Conservation (phyloP, 306 rosid species). For the Styphnolobium japonicum region DNA sequence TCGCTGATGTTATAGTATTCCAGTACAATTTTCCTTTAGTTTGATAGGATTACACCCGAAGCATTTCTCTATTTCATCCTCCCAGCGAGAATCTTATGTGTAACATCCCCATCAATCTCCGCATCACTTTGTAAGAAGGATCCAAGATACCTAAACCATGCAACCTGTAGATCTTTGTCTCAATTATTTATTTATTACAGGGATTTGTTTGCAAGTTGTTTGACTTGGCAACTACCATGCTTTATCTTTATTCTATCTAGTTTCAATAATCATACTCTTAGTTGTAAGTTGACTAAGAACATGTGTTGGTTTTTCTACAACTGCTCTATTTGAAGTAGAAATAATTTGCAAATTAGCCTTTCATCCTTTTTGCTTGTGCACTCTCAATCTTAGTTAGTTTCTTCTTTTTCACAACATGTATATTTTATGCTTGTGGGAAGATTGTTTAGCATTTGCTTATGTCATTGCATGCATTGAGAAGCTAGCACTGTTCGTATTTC, state of each 20-base stretch:
- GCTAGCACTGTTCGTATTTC: slow-evolving; percentile 30
- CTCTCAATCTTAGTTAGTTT: neutral
- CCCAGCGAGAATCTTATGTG: too few species aligned
- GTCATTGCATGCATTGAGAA: slow-evolving; percentile 25
- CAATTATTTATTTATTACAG: neutral
- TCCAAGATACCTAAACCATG: too few species aligned
- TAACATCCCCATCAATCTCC: too few species aligned
- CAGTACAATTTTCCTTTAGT: too few species aligned
- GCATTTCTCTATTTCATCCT: too few species aligned
- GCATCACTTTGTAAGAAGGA: too few species aligned
- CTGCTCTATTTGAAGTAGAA: neutral
- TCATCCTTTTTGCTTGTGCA: neutral
- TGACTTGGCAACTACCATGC: neutral
- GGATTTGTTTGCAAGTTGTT: neutral
- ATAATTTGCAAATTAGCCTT: neutral
- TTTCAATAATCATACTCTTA: neutral
- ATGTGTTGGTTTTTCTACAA: neutral
- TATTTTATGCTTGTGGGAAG: neutral
- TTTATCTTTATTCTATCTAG: slow-evolving; percentile 3
- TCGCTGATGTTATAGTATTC: too few species aligned
- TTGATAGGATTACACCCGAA: too few species aligned
- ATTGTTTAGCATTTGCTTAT: slow-evolving; percentile 6
- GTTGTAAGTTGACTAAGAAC: neutral
- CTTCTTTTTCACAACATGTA: neutral
- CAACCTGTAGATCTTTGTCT: too few species aligned